Evolutionary conservation across 2,329 filamentous ascomycete genomes (phyloP).

Genomic region (Fusarium sambucinum): DNA sequence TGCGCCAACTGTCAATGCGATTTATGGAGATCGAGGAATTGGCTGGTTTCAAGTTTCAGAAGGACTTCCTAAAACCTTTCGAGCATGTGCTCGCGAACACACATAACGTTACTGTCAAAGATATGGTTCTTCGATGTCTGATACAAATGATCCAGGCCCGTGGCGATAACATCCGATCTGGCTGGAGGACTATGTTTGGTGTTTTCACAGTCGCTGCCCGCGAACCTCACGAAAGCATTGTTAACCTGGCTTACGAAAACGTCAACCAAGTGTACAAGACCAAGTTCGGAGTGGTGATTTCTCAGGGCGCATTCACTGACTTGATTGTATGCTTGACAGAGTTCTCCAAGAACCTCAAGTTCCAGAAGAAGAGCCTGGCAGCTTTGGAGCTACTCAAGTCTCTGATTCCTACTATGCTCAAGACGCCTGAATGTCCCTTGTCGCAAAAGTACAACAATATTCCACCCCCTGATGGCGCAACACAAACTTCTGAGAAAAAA

Average conservation of each 20-base stretch:
- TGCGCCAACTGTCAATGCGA: conserved; percentile 96
- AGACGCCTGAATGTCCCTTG: conserved; percentile 93
- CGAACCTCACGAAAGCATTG: conserved; percentile 94
- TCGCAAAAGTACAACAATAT: conserved; percentile 69
- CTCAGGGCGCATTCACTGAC: conserved; percentile 96
- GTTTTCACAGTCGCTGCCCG: conserved; percentile 96
- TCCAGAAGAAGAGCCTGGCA: conserved; percentile 98
- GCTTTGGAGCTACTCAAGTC: conserved; percentile 96
- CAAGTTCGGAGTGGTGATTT: conserved; percentile 94
- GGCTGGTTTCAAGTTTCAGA: conserved; percentile 99
- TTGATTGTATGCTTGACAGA: conserved; percentile 96
- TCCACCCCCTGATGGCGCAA: conserved; percentile 58
- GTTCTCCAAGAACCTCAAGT: conserved; percentile 98
- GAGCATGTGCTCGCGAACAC: conserved; percentile 97
- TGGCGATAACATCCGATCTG: conserved; percentile 95
- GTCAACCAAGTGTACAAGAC: conserved; percentile 96
- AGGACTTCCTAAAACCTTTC: conserved; percentile 98
- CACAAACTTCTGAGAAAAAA: conserved; percentile 58
- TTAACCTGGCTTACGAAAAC: conserved; percentile 96
- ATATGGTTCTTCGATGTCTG: conserved; percentile 94
- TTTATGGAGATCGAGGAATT: conserved; percentile 99
- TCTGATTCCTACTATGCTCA: conserved; percentile 93
- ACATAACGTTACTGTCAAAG: conserved; percentile 90
- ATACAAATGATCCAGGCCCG: conserved; percentile 99
- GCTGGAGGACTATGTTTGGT: conserved; percentile 99